phyloP scores from a whole-genome alignment of 106 monocot genomes.

The Apostasia shenzhenica region DNA sequence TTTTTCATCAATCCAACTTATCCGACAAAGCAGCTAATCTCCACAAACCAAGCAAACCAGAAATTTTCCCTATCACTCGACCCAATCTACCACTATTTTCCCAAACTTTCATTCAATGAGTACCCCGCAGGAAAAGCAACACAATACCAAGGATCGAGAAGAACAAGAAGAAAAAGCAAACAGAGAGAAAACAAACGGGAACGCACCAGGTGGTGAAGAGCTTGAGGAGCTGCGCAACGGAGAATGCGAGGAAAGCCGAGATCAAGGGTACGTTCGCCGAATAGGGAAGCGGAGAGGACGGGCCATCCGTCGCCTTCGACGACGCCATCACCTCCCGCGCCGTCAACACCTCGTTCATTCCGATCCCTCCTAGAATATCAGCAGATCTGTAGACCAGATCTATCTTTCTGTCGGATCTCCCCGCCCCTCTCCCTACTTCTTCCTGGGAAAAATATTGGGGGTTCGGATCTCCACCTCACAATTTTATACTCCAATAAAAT shows the following conservation, averaged over 20 bases:
- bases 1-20: neutral
- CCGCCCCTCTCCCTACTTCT: neutral
- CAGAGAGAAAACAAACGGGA: neutral
- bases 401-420: neutral
- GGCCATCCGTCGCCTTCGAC: neutral
- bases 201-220: slow-evolving; percentile 55
- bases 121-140: neutral
- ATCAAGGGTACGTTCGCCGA: slow-evolving; percentile 46
- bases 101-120: neutral
- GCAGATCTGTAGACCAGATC: neutral
- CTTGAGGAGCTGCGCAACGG: slow-evolving; percentile 56
- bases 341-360: slow-evolving; percentile 46
- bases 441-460: neutral
- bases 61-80: neutral
- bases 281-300: slow-evolving; percentile 5
- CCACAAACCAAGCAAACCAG: slow-evolving; percentile 1
- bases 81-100: neutral
- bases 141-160: neutral
- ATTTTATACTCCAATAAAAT: too few relatives aligned
- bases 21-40: neutral
- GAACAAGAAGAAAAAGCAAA: neutral
- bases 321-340: slow-evolving; percentile 1
- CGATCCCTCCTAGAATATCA: neutral
- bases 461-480: neutral
- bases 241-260: slow-evolving; percentile 49